Conservation (phyloP, 768 basidiomycete species). For the Collybia nuda region DNA sequence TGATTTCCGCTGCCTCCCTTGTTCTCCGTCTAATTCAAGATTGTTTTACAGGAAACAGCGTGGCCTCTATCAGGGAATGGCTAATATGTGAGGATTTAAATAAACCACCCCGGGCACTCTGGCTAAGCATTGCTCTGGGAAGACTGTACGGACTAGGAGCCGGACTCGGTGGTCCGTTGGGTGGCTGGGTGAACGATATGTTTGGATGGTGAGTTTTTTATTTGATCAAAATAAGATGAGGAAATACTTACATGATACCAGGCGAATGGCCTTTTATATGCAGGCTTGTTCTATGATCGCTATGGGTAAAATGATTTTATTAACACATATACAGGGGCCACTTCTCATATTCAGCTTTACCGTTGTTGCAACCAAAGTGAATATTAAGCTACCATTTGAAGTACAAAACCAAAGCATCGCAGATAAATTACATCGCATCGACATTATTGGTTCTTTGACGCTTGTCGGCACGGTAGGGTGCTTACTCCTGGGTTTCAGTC, state of each 20-base stretch:
- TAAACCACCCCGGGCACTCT: neutral
- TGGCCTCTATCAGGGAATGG: slow-evolving; percentile 89
- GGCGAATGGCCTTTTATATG: slow-evolving; percentile 84
- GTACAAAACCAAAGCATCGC: slow-evolving; percentile 55
- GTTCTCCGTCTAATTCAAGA: slow-evolving; percentile 6
- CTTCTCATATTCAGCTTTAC: slow-evolving; percentile 69
- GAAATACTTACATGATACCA: slow-evolving; percentile 26
- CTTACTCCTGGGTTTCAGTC: slow-evolving; percentile 72
- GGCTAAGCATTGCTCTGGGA: neutral
- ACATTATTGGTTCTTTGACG: slow-evolving; percentile 81
- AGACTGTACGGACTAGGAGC: slow-evolving; percentile 86
- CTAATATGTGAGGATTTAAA: slow-evolving; percentile 68
- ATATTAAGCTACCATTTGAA: slow-evolving; percentile 71
- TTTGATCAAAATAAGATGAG: slow-evolving; percentile 2
- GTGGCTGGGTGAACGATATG: slow-evolving; percentile 82
- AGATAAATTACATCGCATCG: slow-evolving; percentile 76
- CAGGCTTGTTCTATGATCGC: slow-evolving; percentile 51
- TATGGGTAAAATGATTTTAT: slow-evolving; percentile 3
- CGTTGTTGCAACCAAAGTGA: slow-evolving; percentile 74
- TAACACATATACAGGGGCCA: slow-evolving; percentile 56
- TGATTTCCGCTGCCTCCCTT: slow-evolving; percentile 11
- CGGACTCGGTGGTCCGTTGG: slow-evolving; percentile 76
- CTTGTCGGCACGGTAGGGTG: slow-evolving; percentile 71
- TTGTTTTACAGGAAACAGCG: slow-evolving; percentile 63
- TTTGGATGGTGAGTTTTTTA: slow-evolving; percentile 73